phyloP scores from a whole-genome alignment of 495 filamentous ascomycete genomes.

The Neurospora sp. region DNA sequence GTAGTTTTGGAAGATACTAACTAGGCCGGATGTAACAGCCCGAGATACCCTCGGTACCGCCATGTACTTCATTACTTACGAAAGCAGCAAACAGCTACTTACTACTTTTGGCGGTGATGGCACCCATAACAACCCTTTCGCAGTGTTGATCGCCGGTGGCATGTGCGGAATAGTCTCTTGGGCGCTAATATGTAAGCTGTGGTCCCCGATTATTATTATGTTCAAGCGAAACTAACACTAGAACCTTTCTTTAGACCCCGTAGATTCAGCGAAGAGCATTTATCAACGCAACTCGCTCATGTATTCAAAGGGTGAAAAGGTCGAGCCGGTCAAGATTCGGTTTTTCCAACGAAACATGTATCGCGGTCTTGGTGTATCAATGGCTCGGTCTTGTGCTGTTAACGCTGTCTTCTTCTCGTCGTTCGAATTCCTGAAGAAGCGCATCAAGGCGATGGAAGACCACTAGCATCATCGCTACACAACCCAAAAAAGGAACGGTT shows the following conservation, averaged over 20 bases:
- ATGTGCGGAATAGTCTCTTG: slow-evolving; percentile 73
- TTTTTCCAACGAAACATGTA: slow-evolving; percentile 70
- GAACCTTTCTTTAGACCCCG: slow-evolving; percentile 41
- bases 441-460: slow-evolving; percentile 49
- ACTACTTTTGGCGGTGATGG: slow-evolving; percentile 58
- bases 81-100: slow-evolving; percentile 77
- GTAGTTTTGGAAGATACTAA: neutral
- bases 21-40: slow-evolving; percentile 28
- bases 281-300: slow-evolving; percentile 74
- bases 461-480: neutral
- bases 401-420: slow-evolving; percentile 74
- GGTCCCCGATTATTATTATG: neutral
- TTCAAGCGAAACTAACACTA: neutral
- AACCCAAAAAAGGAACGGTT: neutral
- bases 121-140: slow-evolving; percentile 59
- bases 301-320: slow-evolving; percentile 47
- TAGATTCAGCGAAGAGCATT: slow-evolving; percentile 74
- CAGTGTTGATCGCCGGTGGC: slow-evolving; percentile 64
- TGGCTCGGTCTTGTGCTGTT: slow-evolving; percentile 60
- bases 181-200: slow-evolving; percentile 55
- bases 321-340: slow-evolving; percentile 52
- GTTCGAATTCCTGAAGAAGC: slow-evolving; percentile 68
- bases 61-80: slow-evolving; percentile 88
- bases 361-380: slow-evolving; percentile 65
- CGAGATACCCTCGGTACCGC: slow-evolving; percentile 83